Percentiles rank a stretch among this genome's conserved stretches.
These are phyloP conservation scores for Paxillus rubicundulus DNA, from an alignment of 768 basidiomycete species.

Conservation along the genomic window DNA sequence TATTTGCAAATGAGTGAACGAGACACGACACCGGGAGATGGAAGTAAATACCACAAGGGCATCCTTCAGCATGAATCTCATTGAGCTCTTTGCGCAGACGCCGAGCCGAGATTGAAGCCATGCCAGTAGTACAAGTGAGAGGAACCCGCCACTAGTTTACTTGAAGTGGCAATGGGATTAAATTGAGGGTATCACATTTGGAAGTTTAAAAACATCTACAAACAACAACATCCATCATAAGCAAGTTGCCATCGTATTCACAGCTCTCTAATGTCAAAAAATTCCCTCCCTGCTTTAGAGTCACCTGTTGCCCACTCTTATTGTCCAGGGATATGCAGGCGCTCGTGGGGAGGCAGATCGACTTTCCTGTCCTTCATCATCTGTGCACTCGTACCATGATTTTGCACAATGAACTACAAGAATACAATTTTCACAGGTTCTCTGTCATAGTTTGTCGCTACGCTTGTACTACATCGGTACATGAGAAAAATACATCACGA, in stretches of 20 bases:
- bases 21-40: neutral
- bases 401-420: slow-evolving; percentile 23
- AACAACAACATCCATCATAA: slow-evolving; percentile 35
- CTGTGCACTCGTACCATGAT: slow-evolving; percentile 12
- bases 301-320: slow-evolving; percentile 54
- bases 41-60: slow-evolving; percentile 54
- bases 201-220: slow-evolving; percentile 36
- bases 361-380: slow-evolving; percentile 28
- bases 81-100: slow-evolving; percentile 69
- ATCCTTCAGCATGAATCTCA: slow-evolving; percentile 65
- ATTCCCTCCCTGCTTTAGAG: slow-evolving; percentile 61
- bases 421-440: slow-evolving; percentile 12
- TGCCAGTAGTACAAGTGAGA: slow-evolving; percentile 27
- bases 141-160: neutral
- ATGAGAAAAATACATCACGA: slow-evolving; percentile 1
- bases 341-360: slow-evolving; percentile 68
- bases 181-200: slow-evolving; percentile 9
- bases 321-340: slow-evolving; percentile 51
- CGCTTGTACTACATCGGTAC: neutral
- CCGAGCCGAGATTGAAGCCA: slow-evolving; percentile 62
- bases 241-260: slow-evolving; percentile 8
- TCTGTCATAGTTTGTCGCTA: neutral
- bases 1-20: slow-evolving; percentile 2
- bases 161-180: neutral
- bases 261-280: slow-evolving; percentile 34